Evolutionary conservation across 2,329 filamentous ascomycete genomes (phyloP).

Genomic region (Immersiporthe knoxdaviesiana): DNA sequence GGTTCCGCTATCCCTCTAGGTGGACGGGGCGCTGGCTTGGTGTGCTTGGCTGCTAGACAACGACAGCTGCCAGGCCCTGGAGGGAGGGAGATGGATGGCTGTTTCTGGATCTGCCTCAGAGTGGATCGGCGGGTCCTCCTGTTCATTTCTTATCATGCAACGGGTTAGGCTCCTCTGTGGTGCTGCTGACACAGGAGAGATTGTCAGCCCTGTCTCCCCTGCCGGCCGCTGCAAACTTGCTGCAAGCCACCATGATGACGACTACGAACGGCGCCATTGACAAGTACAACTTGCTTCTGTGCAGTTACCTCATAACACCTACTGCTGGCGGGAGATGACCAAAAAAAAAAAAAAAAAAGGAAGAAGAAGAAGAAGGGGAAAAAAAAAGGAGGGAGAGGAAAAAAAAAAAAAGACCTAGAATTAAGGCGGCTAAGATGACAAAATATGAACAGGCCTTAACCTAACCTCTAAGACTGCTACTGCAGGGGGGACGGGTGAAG

Average conservation of each 20-base stretch:
- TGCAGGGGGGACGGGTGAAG: conserved; percentile 5
- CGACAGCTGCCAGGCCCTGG: not conserved
- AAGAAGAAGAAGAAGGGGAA: not conserved
- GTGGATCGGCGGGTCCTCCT: conserved; percentile 21
- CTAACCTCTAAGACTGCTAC: not conserved
- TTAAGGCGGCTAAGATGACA: not conserved
- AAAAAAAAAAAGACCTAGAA: not conserved
- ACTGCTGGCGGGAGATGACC: not conserved
- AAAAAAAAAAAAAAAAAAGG: too few relatives aligned
- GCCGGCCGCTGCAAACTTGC: not conserved
- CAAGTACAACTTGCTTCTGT: not conserved
- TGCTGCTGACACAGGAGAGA: conserved; percentile 7
- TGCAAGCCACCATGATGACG: not conserved
- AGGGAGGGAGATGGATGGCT: not conserved
- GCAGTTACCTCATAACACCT: not conserved
- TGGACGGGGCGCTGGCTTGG: not conserved
- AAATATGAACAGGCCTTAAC: not conserved
- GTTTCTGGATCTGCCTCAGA: conserved; percentile 17
- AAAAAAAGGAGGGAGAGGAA: not conserved
- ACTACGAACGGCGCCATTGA: not conserved
- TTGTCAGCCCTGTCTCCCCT: not conserved
- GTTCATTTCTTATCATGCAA: conserved; percentile 23
- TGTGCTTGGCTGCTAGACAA: too few relatives aligned
- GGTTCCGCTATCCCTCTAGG: not conserved
- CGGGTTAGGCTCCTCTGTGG: conserved; percentile 1